These are phyloP conservation scores for Fallopia convolvulus DNA, from an alignment of 148 eudicot genomes.

Conservation along the genomic window DNA sequence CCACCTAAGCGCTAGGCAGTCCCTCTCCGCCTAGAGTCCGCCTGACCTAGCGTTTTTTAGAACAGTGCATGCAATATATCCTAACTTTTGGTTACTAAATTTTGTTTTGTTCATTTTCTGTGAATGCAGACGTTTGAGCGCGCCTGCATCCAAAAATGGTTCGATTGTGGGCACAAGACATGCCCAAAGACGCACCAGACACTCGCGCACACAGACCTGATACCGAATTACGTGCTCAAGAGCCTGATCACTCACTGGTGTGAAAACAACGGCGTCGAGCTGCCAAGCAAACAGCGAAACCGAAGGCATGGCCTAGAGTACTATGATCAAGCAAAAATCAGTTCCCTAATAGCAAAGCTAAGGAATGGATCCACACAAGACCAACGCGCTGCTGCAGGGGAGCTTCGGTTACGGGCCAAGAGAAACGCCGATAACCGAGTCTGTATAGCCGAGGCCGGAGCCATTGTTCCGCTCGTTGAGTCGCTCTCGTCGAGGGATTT, in stretches of 20 bases:
- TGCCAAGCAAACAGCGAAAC: slow-evolving; percentile 46
- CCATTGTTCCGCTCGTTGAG: slow-evolving; percentile 54
- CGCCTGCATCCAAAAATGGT: slow-evolving; percentile 81
- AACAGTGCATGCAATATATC: neutral
- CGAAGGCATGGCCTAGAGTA: slow-evolving; percentile 46
- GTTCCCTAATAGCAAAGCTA: slow-evolving; percentile 44
- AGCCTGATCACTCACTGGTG: slow-evolving; percentile 87
- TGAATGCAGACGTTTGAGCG: slow-evolving; percentile 72
- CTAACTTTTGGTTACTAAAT: neutral
- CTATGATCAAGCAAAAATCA: slow-evolving; percentile 56
- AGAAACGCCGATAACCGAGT: slow-evolving; percentile 70
- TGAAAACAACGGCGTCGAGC: slow-evolving; percentile 74
- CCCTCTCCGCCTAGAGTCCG: too few relatives aligned
- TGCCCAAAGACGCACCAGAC: slow-evolving; percentile 90
- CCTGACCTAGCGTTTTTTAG: too few relatives aligned
- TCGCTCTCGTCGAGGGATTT: slow-evolving; percentile 41
- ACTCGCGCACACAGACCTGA: slow-evolving; percentile 57
- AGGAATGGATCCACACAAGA: slow-evolving; percentile 49
- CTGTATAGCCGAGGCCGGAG: slow-evolving; percentile 66
- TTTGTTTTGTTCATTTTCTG: neutral
- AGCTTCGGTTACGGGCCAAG: slow-evolving; percentile 62
- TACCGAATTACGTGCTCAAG: slow-evolving; percentile 82
- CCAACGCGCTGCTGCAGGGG: slow-evolving; percentile 71
- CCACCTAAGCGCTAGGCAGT: too few relatives aligned
- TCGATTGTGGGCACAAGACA: slow-evolving; percentile 76